Base-by-base conservation (phyloP, 2,329 filamentous ascomycete species). In the Claviceps spartinae region DNA sequence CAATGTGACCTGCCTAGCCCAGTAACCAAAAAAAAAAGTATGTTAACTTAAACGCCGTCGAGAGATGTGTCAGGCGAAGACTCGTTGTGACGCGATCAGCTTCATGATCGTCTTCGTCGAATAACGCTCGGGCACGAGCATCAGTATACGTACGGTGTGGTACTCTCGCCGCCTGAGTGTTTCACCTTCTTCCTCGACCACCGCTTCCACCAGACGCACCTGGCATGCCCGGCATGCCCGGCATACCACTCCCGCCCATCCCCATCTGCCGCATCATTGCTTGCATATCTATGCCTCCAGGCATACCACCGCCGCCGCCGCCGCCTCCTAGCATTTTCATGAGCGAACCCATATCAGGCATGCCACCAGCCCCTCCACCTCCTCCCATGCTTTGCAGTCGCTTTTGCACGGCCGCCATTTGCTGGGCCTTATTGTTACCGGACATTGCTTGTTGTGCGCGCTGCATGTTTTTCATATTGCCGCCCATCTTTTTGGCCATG, bases 401-500 rank as follows among this genome's bases (percentile, higher is more conserved):
- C 72, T 95, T 95, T 72, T 98, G 93, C 89, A 97, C 95, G 2
- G 93, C 91, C 0, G 90, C 90, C 71, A 97, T 79, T 69, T 97
- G 91, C 66, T 95, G 88, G 36, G 88, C 81, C 68, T 93, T 91
- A 70, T 95, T 95, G 34, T 83, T 86, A 45, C 90, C 89, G 30
- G 85, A 87, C 83, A 96, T 88, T 57, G 87, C 88, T 52, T 86
- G 85, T 69, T 97, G 90, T 0, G 90, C 90, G 49, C 85, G 83
- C 67, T 96, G 88, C 85, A 97, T 94, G 65, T 96, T 95, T 72
- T 93, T 93, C 85, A 95, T 95, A 66, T 88, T 90, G 41, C 90
- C 90, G 53, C 93, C 91, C 82, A 98, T 94, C 73, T 94, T 94
- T 82, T 97, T 98, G 48, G 93, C 93, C 89, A 98, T 96, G 54